Evolutionary conservation across 2,329 filamentous ascomycete genomes (phyloP).

Genomic region (Beauveria sp.): DNA sequence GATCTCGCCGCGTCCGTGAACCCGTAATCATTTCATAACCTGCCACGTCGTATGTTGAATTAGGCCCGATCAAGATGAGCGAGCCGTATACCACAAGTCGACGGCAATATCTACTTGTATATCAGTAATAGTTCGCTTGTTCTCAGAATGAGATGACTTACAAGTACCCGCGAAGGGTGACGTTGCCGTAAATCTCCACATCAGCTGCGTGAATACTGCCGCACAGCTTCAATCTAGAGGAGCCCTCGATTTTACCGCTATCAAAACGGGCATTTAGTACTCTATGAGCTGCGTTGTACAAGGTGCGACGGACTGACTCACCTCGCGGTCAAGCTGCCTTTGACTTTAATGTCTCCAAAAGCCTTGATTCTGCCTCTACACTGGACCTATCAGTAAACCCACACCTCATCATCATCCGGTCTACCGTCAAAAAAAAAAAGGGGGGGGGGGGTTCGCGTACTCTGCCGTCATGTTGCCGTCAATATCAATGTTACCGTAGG

Average conservation of each 20-base stretch:
- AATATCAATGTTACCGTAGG: slow-evolving; percentile 36
- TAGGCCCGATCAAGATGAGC: slow-evolving; percentile 37
- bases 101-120: slow-evolving; percentile 29
- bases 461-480: slow-evolving; percentile 35
- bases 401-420: neutral
- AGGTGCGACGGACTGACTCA: slow-evolving; percentile 16
- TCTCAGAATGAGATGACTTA: slow-evolving; percentile 18
- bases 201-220: slow-evolving; percentile 35
- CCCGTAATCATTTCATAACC: slow-evolving; percentile 36
- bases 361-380: slow-evolving; percentile 36
- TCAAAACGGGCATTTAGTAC: slow-evolving; percentile 3
- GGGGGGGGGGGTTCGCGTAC: slow-evolving; percentile 19
- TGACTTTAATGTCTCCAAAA: slow-evolving; percentile 37
- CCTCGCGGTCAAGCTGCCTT: slow-evolving; percentile 31
- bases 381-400: neutral
- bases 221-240: slow-evolving; percentile 36
- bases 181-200: slow-evolving; percentile 40
- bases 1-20: slow-evolving; percentile 32
- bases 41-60: slow-evolving; percentile 36
- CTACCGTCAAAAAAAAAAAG: neutral
- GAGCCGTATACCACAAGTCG: slow-evolving; percentile 37
- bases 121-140: neutral
- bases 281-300: neutral
- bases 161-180: slow-evolving; percentile 38
- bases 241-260: slow-evolving; percentile 39